Base-by-base conservation (phyloP, 2,329 filamentous ascomycete species). In the Colletotrichum sp. region DNA sequence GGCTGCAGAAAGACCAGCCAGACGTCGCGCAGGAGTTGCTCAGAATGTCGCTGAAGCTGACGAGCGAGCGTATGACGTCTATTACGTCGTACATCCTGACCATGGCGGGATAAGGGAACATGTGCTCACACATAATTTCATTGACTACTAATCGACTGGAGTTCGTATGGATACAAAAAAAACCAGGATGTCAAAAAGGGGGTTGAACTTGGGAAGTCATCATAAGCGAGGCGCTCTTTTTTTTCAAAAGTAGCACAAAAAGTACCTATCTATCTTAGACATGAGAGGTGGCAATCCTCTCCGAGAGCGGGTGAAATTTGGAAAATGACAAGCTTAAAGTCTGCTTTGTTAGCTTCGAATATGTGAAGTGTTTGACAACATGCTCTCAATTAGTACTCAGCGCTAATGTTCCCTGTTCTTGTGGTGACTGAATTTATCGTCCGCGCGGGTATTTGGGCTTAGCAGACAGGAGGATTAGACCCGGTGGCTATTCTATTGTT, bases 1-100 rank as follows among this genome's bases (percentile, higher is more conserved):
- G 88, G 80, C 83, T 98, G 77, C 95, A 97, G 83, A 88, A 88
- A 75, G 88, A 93, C 71, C 91, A 97, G 79, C 90, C 92, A 1
- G 94, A 95, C 55, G 92, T 98, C 74, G 95, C 95, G 64, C 90
- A 92, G 80, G 97, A 99, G 85, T 82, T 99, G 80, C 84, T 99
- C 83, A 93, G 93, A 80, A 93, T 98, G 66, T 94, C 94, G n/a
- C 84, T 99, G 82, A 98, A 98, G 88, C 85, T 99, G 83, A 98
- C 96, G 56, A 97, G 94, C 72, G 97, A 99, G 89, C 90, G 97
- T 79, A 98, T 98, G 95, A 89, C 86, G 77, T 89, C 91, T 8
- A 93, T 94, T 79, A 94, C 92, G 8, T 88, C 87, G 62, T 89
- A 90, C 71, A 88, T 89, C 32, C 76, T 90, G 79, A 89, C 88